Evolutionary conservation across 2,329 filamentous ascomycete genomes (phyloP).

Genomic region (Aureobasidium mangrovei): DNA sequence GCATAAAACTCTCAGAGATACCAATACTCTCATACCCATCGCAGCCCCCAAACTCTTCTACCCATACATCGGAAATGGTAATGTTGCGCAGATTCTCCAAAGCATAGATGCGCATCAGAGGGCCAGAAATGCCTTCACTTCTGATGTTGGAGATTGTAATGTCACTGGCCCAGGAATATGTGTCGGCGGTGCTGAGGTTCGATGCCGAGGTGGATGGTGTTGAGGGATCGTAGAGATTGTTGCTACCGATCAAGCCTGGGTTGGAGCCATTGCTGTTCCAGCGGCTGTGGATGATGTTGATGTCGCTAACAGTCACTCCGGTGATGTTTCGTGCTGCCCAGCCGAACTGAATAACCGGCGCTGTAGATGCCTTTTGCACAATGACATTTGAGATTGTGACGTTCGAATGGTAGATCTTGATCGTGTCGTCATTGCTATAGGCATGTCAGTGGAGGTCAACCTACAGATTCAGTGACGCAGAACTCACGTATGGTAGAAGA

Average conservation of each 20-base stretch:
- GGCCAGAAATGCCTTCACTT: background rate
- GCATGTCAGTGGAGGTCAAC: background rate
- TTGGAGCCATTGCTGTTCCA: constrained; percentile 9
- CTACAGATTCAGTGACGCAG: background rate
- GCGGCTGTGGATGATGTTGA: constrained; percentile 5
- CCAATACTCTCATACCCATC: background rate
- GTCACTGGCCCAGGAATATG: background rate
- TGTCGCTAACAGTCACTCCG: background rate
- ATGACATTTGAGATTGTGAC: background rate
- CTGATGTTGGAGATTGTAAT: background rate
- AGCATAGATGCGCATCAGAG: constrained; percentile 5
- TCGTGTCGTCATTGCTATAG: constrained; percentile 1
- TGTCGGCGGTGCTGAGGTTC: background rate
- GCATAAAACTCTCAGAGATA: constrained; percentile 6
- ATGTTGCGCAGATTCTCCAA: background rate
- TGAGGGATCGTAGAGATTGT: constrained; percentile 1
- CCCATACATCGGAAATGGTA: background rate
- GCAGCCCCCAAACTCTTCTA: constrained; percentile 2
- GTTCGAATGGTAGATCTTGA: background rate
- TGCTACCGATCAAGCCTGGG: background rate
- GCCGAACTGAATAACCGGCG: constrained; percentile 2
- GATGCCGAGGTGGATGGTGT: background rate
- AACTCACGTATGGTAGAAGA: constrained; percentile 5
- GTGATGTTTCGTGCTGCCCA: constrained; percentile 5
- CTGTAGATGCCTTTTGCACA: constrained; percentile 1